Conservation (phyloP, 2,329 filamentous ascomycete species). For the Colletotrichum lindemuthianum region DNA sequence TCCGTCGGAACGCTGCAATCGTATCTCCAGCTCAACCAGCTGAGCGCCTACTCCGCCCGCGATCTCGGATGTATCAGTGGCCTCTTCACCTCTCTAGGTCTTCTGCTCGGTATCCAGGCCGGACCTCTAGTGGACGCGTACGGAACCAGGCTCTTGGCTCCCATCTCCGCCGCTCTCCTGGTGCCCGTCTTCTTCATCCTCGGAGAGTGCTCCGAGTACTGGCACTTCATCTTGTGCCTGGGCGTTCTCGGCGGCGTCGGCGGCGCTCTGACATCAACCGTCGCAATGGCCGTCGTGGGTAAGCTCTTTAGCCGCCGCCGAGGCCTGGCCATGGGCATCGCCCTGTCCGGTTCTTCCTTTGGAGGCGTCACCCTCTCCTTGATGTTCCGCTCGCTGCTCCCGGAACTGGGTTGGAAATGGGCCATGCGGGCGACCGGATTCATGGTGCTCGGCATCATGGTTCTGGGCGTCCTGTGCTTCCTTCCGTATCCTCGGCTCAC, state of each 20-base stretch:
- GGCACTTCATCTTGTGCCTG: conserved; percentile 58
- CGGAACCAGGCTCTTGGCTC: conserved; percentile 52
- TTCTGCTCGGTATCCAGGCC: conserved; percentile 57
- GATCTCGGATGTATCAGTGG: conserved; percentile 62
- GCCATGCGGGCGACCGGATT: conserved; percentile 46
- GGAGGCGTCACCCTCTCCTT: conserved; percentile 48
- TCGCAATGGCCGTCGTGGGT: conserved; percentile 45
- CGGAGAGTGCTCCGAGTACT: conserved; percentile 57
- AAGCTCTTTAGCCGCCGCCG: conserved; percentile 42
- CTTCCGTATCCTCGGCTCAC: conserved; percentile 42
- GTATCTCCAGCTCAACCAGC: conserved; percentile 56
- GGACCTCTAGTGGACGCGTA: conserved; percentile 60
- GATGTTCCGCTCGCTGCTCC: conserved; percentile 44
- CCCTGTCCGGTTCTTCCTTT: conserved; percentile 37
- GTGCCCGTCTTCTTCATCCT: conserved; percentile 55
- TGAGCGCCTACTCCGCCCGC: conserved; percentile 51
- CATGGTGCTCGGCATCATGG: conserved; percentile 41
- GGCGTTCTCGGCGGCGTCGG: conserved; percentile 55
- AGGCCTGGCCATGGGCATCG: conserved; percentile 41
- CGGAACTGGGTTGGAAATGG: conserved; percentile 46
- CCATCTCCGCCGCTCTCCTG: conserved; percentile 49
- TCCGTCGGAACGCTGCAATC: conserved; percentile 59
- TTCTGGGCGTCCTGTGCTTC: conserved; percentile 47
- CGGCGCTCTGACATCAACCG: conserved; percentile 49
- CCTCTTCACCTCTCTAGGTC: conserved; percentile 54